Evolutionary conservation across 2,329 filamentous ascomycete genomes (phyloP), one percentile per base, ranked within the genome.

Genomic region (Sphaerulina populicola): DNA sequence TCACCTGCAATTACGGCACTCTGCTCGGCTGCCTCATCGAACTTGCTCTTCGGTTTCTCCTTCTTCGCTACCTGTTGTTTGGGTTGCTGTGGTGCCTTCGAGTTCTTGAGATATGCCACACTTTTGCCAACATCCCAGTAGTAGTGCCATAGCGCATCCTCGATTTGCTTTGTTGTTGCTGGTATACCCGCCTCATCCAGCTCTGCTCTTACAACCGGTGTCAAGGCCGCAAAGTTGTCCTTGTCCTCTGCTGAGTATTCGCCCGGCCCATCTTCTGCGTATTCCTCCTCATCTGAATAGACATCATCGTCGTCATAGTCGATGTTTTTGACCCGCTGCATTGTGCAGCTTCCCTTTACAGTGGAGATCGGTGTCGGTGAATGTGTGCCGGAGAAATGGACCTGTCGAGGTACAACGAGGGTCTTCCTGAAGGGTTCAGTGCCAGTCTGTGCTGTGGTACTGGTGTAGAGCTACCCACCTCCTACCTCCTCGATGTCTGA

Each of bases 121-220:
- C 88, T 82, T 69, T 95, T 95, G 51, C 82, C 85, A 29, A 95
- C 76, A 62, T 98, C 90, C 66, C 90, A 97, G 68, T 91, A 97
- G 69, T 96, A 96, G 69, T 98, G 82, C 88, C 89, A 97, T 12
- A 98, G 71, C 0, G 90, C 80, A 55, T 97, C 91, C 66, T 94
- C 82, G 56, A 96, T 91, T 64, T 95, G 85, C 35, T 75, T 72
- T 53, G 84, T 79, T 4, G 78, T 76, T n/a, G 78, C 72, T 64
- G 75, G 78, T 12, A 64, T 30, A 11, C 56, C 60, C 12, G 57
- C 59, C 45, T 67, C 64, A 35, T 66, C 62, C 7, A 67, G 57
- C 52, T 67, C 63, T 11, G 63, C 64, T 33, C 62, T 59, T 18
- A 67, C 64, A 14, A 67, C 63, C 1, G 65, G 65, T 4, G 63